Evolutionary conservation across 371 early-diverging fungal species (phyloP).

Genomic region (Entomophthora muscae): DNA sequence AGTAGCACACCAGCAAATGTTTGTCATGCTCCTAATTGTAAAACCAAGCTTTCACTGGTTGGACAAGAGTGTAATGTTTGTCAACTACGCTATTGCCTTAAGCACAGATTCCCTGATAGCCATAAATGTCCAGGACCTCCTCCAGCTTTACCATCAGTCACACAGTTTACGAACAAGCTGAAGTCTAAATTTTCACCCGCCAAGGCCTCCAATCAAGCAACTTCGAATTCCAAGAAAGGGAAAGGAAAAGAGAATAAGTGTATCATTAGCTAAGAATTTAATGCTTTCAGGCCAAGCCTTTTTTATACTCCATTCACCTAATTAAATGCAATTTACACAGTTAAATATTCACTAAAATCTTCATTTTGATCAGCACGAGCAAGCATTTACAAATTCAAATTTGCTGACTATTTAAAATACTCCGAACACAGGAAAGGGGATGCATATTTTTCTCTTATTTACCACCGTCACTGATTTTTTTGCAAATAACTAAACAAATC

Average conservation of each 20-base stretch:
- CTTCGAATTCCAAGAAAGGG: background rate
- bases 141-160: background rate
- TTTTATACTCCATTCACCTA: background rate
- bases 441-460: too few relatives aligned
- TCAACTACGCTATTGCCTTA: background rate
- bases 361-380: too few relatives aligned
- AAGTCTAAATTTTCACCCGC: background rate
- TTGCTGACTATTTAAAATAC: too few relatives aligned
- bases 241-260: background rate
- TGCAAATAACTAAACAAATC: too few relatives aligned
- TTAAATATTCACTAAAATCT: too few relatives aligned
- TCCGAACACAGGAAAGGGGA: too few relatives aligned
- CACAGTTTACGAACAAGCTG: background rate
- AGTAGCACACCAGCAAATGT: background rate
- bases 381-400: too few relatives aligned
- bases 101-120: conserved; percentile 3
- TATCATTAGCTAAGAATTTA: conserved; percentile 2
- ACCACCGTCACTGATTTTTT: too few relatives aligned
- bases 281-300: background rate
- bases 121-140: background rate
- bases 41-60: background rate
- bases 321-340: background rate
- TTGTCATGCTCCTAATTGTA: background rate
- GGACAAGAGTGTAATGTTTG: background rate
- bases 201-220: background rate